Conservation (phyloP, 2,329 filamentous ascomycete species). For the Verticillium zaregamsianum region DNA sequence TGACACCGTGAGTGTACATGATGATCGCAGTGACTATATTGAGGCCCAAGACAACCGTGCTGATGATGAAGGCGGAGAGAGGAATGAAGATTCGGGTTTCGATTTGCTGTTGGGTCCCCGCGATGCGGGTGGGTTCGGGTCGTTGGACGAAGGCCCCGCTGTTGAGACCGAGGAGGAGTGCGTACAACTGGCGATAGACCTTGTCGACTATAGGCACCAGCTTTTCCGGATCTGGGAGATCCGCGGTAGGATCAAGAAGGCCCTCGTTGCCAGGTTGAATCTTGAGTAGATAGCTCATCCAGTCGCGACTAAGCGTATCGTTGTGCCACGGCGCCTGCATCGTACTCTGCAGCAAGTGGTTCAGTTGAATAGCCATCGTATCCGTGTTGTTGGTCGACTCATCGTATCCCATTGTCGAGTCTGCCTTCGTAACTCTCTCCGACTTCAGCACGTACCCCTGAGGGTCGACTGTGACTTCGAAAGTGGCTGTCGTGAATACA, state of each 20-base stretch:
- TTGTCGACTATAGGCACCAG: conserved; percentile 14
- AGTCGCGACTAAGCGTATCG: conserved; percentile 36
- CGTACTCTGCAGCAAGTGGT: background rate
- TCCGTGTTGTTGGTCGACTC: conserved; percentile 11
- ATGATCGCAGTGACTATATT: conserved; percentile 37
- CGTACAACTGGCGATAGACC: conserved; percentile 20
- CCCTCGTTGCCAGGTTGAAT: conserved; percentile 19
- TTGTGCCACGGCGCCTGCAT: conserved; percentile 37
- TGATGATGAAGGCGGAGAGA: conserved; percentile 37
- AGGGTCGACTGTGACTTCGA: conserved; percentile 25
- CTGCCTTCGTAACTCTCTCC: conserved; percentile 7
- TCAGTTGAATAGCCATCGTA: background rate
- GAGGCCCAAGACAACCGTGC: conserved; percentile 34
- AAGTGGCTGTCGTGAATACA: conserved; percentile 24
- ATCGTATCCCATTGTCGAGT: conserved; percentile 11
- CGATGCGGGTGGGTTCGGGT: background rate
- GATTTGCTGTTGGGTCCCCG: conserved; percentile 11
- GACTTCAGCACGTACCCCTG: conserved; percentile 19
- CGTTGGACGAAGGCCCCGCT: conserved; percentile 29
- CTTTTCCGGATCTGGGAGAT: conserved; percentile 13
- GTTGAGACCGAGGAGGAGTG: conserved; percentile 34
- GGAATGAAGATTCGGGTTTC: conserved; percentile 47
- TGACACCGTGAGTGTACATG: conserved; percentile 37
- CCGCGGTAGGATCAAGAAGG: conserved; percentile 24
- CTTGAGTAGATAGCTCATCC: conserved; percentile 42